Evolutionary conservation across 2,329 filamentous ascomycete species (phyloP), one percentile per base, ranked within the genome.

Genomic region (Penicillium sp.): DNA sequence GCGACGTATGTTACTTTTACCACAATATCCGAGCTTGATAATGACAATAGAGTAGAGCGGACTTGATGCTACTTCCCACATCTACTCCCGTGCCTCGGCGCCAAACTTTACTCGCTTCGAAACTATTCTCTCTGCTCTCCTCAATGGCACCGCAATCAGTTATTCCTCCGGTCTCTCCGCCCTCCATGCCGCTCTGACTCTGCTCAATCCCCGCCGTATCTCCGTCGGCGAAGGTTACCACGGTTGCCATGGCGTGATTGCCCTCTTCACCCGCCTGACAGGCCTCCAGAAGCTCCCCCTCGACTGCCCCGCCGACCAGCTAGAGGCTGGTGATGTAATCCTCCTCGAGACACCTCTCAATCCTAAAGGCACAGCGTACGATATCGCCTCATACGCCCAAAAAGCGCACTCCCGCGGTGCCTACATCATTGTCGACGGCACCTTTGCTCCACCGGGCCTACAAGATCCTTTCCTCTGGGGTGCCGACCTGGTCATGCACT

Each of bases 301-400:
- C 14, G 83, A 88, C 66, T 89, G 85, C 67, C 79, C 85, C 8
- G 79, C 82, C 14, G 82, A 84, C 40, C 82, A 86, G 31, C 80
- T 97, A 2, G 81, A 85, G 23, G 76, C 83, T 3, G 93, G 93
- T 2, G 94, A 97, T 71, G 79, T 97, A 3, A 82, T 99, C 49
- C 90, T 96, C 71, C 81, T 97, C 49, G 94, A 99, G 77, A 97
- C 93, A 4, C 94, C 94, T 0, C 80, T 97, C 37, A 99, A 99
- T 74, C 94, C 94, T 0, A 88, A 88, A 1, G 94, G 94, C 49
- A 87, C 88, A 65, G 92, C 92, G 1, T 87, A 85, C 63, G 80
- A 90, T 65, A 86, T 99, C 26, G 79, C 80, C 31, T 75, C 78
- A 51, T 96, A 89, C 71, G 90, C 91, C 0, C 79, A 83, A 3